Evolutionary conservation across 352 stramenopile genomes (phyloP), one percentile per base, ranked within the genome.

Genomic region (Pythium phragmiticola): DNA sequence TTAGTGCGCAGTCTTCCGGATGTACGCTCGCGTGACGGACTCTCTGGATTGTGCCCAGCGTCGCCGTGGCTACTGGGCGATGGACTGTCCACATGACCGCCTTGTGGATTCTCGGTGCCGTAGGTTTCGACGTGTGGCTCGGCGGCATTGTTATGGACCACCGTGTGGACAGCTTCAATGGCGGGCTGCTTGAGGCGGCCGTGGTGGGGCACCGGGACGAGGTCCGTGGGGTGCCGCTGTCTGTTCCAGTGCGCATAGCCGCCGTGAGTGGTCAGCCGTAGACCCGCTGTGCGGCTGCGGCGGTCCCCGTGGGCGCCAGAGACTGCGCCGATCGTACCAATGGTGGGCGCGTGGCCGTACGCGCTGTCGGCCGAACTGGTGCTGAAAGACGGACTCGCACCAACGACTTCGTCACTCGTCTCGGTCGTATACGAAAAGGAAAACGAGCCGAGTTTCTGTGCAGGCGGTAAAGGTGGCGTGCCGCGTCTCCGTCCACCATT

Each of bases 361-460:
- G 34, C 39, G 33, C 58, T 67, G 12, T 63, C 59, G 11, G 26
- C 47, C 1, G 53, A 63, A 57, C 64, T 70, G 2, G 57, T 50
- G 52, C 64, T 70, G 64, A 59, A 63, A 7, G 45, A 73, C 39
- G 70, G 43, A 55, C 58, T 61, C 13, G 63, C 52, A 6, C 51
- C 56, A 4, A 50, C 51, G 3, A 62, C 48, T 21, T 89, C 82
- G 19, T 91, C 80, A 52, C 80, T 89, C 23, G 76, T 87, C 56
- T 91, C 80, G 2, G 80, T 91, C 11, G 82, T 87, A 57, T 72
- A 88, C 56, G 82, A 91, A 67, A 85, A 88, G 19, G 78, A 74
- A 45, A 89, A 85, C 7, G 80, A 89, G 6, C 75, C 76, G 45
- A 83, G 63, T n/a, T 65, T 72, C 26, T 17, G 65, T 26, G 68